Evolutionary conservation across 331 rosid genomes (phyloP).

Genomic region (Malus hybrid): DNA sequence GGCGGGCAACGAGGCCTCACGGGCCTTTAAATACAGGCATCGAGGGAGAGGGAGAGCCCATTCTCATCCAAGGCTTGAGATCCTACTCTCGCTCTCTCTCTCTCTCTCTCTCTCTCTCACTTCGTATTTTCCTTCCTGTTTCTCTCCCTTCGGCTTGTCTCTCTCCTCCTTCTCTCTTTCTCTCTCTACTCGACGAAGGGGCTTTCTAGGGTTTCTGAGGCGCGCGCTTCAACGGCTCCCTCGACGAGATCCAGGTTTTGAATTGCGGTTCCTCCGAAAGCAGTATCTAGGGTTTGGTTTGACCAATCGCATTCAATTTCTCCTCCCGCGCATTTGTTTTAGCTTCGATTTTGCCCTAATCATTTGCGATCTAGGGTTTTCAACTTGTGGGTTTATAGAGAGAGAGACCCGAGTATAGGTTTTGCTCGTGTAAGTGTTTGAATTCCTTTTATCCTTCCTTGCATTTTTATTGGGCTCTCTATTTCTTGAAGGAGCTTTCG

Average conservation of each 20-base stretch:
- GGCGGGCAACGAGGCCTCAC: constrained; percentile 18
- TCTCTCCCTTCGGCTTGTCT: constrained; percentile 5
- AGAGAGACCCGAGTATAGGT: constrained; percentile 7
- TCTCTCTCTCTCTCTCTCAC: background rate
- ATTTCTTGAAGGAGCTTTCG: constrained; percentile 8
- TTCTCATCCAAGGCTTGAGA: constrained; percentile 1
- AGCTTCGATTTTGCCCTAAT: constrained; percentile 19
- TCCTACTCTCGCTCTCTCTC: background rate
- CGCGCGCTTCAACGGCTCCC: constrained; percentile 28
- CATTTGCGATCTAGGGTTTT: constrained; percentile 51
- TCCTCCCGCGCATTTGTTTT: constrained; percentile 10
- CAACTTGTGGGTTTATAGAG: constrained; percentile 36
- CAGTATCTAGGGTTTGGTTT: constrained; percentile 35
- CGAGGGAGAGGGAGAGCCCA: constrained; percentile 5
- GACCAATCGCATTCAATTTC: constrained; percentile 17
- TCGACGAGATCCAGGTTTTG: constrained; percentile 45
- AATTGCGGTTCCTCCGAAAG: constrained; percentile 29
- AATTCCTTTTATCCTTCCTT: background rate
- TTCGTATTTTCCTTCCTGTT: background rate
- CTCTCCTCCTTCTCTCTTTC: background rate
- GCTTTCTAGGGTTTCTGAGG: constrained; percentile 43
- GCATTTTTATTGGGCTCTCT: background rate
- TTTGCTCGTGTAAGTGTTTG: constrained; percentile 18
- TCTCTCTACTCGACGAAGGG: constrained; percentile 26
- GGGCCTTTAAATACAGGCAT: constrained; percentile 40